Base-by-base conservation (phyloP, 495 filamentous ascomycete genomes). In the Hyaloscypha finlandica region DNA sequence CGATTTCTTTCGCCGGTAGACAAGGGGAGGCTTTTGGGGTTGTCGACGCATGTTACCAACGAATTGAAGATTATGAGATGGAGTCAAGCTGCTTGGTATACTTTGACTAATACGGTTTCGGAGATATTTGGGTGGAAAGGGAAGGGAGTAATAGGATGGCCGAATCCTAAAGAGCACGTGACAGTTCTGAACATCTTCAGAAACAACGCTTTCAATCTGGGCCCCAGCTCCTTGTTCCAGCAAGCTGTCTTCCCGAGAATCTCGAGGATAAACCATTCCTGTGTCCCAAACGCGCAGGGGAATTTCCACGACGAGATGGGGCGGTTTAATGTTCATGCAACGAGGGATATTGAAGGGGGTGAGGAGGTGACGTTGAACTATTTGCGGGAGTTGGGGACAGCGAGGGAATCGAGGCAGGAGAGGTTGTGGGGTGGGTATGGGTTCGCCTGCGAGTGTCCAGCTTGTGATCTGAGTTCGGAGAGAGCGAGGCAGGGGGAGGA, bases 361-460 rank as follows among this genome's bases (percentile, higher is more conserved):
- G 88, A 88, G 14, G 94, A 97, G 73, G 69, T 97, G 8, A 94
- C 91, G 0, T 94, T 97, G 60, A 91, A 94, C 70, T 97, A 97
- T 59, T 42, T 70, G 33, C 32, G 42, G 2, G 68, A 70, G 59
- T 14, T 25, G 16, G 59, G 68, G 22, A 29, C 32, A 3, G 16
- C 45, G 11, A 51, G 63, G 32, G 63, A 70, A 11, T n/a, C 6
- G 25, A 32, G 68, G 8, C 42, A 31, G 42, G 45, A 33, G 12
- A 33, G 42, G 31, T 56, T 70, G 53, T 8, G 29, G 25, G 19
- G 51, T 20, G 59, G 63, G 2, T 70, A 70, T 54, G 68, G 68
- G n/a, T 70, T 70, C 29, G n/a, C 29, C 4, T 70, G 68, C 53
- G 63, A 32, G 31, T 70, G 68, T 53, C 33, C 58, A 9, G 68